Base-by-base conservation (phyloP, 2,329 filamentous ascomycete species). In the Scopulariopsis brevicaulis region DNA sequence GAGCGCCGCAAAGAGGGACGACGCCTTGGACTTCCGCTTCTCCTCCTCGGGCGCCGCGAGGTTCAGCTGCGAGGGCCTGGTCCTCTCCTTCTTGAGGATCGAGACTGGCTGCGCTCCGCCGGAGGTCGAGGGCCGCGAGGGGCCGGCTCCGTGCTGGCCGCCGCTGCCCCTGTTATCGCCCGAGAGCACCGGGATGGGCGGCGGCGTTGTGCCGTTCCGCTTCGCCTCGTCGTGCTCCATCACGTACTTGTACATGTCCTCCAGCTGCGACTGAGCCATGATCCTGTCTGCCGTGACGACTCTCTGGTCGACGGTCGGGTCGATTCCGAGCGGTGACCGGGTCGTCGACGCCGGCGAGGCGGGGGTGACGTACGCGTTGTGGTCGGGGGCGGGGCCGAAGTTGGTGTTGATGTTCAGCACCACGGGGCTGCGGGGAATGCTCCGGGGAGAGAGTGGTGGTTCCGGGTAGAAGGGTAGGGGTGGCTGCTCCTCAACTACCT, bases 241-340 rank as follows among this genome's bases (percentile, higher is more conserved):
- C 62, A 96, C 92, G 64, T 91, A 87, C 61, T 86, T 90, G 73
- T 96, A 97, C 69, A 97, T 84, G 65, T 89, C 84, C 70, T 96
- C 91, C 71, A 96, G 84, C 69, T 96, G 89, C 63, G 86, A 79
- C 70, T 94, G 85, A 62, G 89, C 85, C 74, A 86, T 86, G 66
- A 81, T 78, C 68, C 81, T 83, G 71, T 96, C 89, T 60, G 82
- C 80, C 60, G 86, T 82, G 25, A 96, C 80, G 18, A 96, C 81
- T 60, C 79, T 80, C 60, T 87, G 84, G 69, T 96, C 90, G 60
- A 96, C 89, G 24, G 83, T 84, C 18, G 79, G 80, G 60, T 89
- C 83, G 59, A 85, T 82, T 57, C 83, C 83, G 63, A 81, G 73
- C 58, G 81, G 74, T 54, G 77, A 67, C 59, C 73, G 66, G 60